Conservation (phyloP, 164 flowering plant genomes). For the Vitis labrusca region DNA sequence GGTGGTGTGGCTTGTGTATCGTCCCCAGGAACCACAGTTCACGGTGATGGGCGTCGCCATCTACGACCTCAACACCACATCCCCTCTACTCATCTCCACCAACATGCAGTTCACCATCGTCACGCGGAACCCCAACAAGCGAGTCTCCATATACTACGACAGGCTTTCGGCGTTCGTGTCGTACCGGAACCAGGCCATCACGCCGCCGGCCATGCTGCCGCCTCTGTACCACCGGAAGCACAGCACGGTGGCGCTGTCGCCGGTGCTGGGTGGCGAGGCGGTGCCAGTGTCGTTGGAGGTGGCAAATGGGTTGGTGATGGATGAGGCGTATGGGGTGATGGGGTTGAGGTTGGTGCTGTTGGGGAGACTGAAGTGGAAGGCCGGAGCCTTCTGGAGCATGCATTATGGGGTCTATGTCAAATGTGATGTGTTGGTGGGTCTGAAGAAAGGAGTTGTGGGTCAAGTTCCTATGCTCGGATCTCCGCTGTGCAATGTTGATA, state of each 20-base stretch:
- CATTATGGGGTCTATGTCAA: constrained; percentile 51
- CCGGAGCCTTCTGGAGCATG: constrained; percentile 47
- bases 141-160: constrained; percentile 62
- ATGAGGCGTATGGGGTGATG: constrained; percentile 65
- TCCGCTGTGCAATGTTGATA: constrained; percentile 61
- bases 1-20: constrained; percentile 63
- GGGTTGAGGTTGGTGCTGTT: constrained; percentile 52
- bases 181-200: constrained; percentile 61
- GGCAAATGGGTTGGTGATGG: constrained; percentile 49
- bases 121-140: constrained; percentile 68
- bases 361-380: constrained; percentile 75
- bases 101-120: constrained; percentile 74
- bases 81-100: constrained; percentile 50
- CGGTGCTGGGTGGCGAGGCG: constrained; percentile 47
- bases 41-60: constrained; percentile 59
- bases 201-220: constrained; percentile 58
- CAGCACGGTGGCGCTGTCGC: constrained; percentile 63
- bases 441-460: constrained; percentile 54
- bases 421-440: constrained; percentile 71
- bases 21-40: constrained; percentile 72
- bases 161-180: constrained; percentile 48
- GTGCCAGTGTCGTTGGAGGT: constrained; percentile 69
- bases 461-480: constrained; percentile 72
- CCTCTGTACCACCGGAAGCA: constrained; percentile 46
- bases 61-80: constrained; percentile 54